These are phyloP conservation scores for Flaveria trinervia DNA, from an alignment of 129 eudicot species.

Conservation along the genomic window DNA sequence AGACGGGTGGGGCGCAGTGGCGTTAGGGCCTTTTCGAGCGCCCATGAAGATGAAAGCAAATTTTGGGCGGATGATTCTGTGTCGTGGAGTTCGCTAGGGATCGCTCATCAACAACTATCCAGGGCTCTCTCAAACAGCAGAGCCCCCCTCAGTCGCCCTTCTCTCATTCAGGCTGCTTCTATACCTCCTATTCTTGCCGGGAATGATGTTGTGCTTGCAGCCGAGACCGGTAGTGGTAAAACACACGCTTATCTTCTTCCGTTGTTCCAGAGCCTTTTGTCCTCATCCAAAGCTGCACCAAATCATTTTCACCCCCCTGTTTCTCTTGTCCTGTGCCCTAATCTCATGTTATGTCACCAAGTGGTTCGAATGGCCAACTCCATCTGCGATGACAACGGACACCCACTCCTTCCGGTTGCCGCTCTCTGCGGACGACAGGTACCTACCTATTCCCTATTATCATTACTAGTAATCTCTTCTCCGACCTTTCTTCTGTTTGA, in stretches of 20 bases:
- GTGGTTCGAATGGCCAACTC: constrained; percentile 93
- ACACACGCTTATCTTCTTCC: constrained; percentile 95
- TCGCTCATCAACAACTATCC: constrained; percentile 52
- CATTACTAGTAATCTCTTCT: not conserved
- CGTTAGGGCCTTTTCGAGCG: constrained; percentile 36
- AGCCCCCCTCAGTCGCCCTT: constrained; percentile 63
- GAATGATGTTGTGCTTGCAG: constrained; percentile 85
- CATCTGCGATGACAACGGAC: constrained; percentile 49
- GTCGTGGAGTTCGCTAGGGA: constrained; percentile 82
- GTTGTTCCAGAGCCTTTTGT: constrained; percentile 55
- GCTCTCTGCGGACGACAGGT: constrained; percentile 94
- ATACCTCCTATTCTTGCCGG: constrained; percentile 75
- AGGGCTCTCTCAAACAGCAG: constrained; percentile 15
- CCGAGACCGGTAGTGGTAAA: constrained; percentile 99
- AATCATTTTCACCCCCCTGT: too few relatives aligned
- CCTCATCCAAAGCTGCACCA: too few relatives aligned
- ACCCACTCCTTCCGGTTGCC: constrained; percentile 80
- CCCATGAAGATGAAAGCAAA: constrained; percentile 21
- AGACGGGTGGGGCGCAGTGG: constrained; percentile 18
- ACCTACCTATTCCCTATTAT: too few relatives aligned
- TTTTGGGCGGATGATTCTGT: constrained; percentile 72
- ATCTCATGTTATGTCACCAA: constrained; percentile 95
- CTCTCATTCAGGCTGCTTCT: constrained; percentile 81
- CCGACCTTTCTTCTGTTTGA: not conserved
- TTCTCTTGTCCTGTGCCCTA: constrained; percentile 94